Evolutionary conservation across 139 green algal genomes (phyloP).

Genomic region (Nannochloris sp.): DNA sequence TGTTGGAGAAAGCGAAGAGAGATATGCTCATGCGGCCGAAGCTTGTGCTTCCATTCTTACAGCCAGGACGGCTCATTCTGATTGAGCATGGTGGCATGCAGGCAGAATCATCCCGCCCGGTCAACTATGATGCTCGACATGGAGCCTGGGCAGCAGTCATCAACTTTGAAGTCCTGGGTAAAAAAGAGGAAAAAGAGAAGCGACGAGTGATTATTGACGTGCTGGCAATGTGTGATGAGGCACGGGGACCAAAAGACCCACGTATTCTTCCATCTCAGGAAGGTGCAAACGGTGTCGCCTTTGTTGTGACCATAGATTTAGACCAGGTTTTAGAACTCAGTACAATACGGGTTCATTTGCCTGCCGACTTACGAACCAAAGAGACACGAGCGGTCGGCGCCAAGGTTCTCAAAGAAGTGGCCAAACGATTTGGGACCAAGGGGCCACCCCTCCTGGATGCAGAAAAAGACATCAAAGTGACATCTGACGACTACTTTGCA

Average conservation of each 20-base stretch:
- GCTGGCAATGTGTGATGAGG: slow-evolving; percentile 44
- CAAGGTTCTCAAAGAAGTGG: slow-evolving; percentile 31
- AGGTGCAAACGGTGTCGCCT: slow-evolving; percentile 10
- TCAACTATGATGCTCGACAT: not conserved
- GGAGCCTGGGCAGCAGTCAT: slow-evolving; percentile 62
- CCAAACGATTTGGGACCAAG: slow-evolving; percentile 20
- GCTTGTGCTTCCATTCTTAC: slow-evolving; percentile 69
- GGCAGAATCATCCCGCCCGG: not conserved
- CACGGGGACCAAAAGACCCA: not conserved
- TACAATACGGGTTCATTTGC: slow-evolving; percentile 63
- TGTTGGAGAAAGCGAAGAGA: slow-evolving; percentile 23
- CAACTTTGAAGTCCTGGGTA: slow-evolving; percentile 60
- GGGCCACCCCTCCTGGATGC: slow-evolving; percentile 50
- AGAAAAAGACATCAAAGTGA: slow-evolving; percentile 56
- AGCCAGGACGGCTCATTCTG: slow-evolving; percentile 65
- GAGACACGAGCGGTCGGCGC: slow-evolving; percentile 8
- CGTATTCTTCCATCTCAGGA: slow-evolving; percentile 12
- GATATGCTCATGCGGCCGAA: slow-evolving; percentile 28
- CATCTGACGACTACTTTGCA: slow-evolving; percentile 11
- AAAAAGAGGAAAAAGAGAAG: slow-evolving; percentile 5
- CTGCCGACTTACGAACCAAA: slow-evolving; percentile 61
- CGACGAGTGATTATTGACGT: slow-evolving; percentile 64
- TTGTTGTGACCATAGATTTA: slow-evolving; percentile 49
- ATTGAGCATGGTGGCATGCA: not conserved
- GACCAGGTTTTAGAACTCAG: slow-evolving; percentile 42